Percentiles rank a stretch among this genome's conserved stretches.
Conservation (phyloP, 2,329 filamentous ascomycete species). For the Calonectria honghensis region DNA sequence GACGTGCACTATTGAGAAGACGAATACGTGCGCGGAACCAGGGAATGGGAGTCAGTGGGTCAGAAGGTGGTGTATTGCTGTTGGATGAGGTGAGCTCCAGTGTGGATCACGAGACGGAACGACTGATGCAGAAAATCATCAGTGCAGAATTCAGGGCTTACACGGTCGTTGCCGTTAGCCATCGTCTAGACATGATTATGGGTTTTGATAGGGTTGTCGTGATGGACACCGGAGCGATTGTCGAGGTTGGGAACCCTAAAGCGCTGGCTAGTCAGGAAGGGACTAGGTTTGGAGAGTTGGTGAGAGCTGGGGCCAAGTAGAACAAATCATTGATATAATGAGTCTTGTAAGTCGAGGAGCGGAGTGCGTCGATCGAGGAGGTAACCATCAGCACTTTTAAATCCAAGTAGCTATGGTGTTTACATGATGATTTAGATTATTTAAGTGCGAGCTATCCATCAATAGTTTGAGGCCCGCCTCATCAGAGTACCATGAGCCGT, state of each 20-base stretch:
- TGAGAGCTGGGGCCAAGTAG: conserved; percentile 31
- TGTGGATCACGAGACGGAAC: conserved; percentile 64
- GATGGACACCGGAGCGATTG: conserved; percentile 66
- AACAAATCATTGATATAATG: not conserved
- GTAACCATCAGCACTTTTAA: no score
- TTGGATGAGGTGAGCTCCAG: conserved; percentile 65
- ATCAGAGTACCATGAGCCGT: no score
- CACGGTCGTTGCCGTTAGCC: conserved; percentile 72
- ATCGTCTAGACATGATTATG: conserved; percentile 68
- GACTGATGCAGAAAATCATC: conserved; percentile 62
- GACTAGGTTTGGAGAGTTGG: conserved; percentile 21
- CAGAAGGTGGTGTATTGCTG: conserved; percentile 55
- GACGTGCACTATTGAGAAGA: conserved; percentile 71
- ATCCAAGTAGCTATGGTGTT: no score
- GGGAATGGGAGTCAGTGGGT: not conserved
- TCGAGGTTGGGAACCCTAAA: conserved; percentile 58
- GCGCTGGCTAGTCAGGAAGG: conserved; percentile 18
- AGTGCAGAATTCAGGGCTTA: conserved; percentile 60
- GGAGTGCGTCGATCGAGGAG: no score
- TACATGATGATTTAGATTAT: no score
- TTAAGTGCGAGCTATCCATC: no score
- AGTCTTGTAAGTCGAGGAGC: no score
- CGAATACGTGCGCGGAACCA: conserved; percentile 20
- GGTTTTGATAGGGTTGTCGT: conserved; percentile 70
- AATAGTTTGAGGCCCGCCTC: no score